Conservation (phyloP, 768 basidiomycete genomes). For the Rhizopogon vinicolor region DNA sequence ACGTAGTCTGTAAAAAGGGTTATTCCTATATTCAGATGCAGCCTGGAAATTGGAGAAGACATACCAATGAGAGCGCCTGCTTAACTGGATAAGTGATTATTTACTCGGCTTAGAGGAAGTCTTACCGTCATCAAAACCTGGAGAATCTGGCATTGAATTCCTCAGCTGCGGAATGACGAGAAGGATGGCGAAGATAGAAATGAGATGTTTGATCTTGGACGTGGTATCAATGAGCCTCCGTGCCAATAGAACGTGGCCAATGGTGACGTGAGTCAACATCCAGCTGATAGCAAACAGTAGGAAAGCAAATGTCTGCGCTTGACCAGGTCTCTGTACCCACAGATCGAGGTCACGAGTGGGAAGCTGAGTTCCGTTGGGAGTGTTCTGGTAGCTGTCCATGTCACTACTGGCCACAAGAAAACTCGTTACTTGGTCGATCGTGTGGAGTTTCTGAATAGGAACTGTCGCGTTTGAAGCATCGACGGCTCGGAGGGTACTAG, state of each 20-base stretch:
- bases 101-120: slow-evolving; percentile 2
- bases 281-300: slow-evolving; percentile 45
- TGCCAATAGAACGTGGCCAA: slow-evolving; percentile 42
- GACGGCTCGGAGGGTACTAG: slow-evolving; percentile 42
- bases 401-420: slow-evolving; percentile 41
- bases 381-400: slow-evolving; percentile 30
- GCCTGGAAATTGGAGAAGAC: neutral
- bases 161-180: slow-evolving; percentile 46
- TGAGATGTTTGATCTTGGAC: slow-evolving; percentile 32
- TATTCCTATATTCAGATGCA: neutral
- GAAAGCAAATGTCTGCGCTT: slow-evolving; percentile 40
- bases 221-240: slow-evolving; percentile 28
- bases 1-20: slow-evolving; percentile 36
- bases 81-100: neutral
- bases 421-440: slow-evolving; percentile 41
- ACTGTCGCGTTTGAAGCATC: slow-evolving; percentile 30
- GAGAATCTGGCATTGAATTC: slow-evolving; percentile 54
- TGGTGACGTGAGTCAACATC: slow-evolving; percentile 49
- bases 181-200: slow-evolving; percentile 37
- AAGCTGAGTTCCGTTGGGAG: slow-evolving; percentile 9
- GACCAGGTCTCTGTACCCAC: slow-evolving; percentile 38
- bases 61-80: slow-evolving; percentile 46
- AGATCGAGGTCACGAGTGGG: slow-evolving; percentile 43
- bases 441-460: slow-evolving; percentile 39
- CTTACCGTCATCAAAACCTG: slow-evolving; percentile 39